A percentile compares a stretch with the other conserved stretches of the same genome.
Conservation (phyloP, 352 stramenopile genomes). For the Phytophthora citricola region DNA sequence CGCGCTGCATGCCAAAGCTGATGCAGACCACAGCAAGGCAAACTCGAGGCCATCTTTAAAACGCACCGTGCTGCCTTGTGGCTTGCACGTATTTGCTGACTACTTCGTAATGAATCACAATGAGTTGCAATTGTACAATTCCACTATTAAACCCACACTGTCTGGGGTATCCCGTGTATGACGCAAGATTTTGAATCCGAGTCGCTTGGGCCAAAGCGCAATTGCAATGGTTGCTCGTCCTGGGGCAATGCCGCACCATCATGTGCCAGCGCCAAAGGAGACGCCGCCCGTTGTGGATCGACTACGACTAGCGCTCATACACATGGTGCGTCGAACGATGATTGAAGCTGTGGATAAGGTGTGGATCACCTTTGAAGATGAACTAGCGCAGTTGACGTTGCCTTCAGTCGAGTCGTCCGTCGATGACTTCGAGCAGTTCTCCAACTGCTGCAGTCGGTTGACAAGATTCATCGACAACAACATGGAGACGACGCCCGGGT, state of each 20-base stretch:
- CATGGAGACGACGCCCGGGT: constrained; percentile 69
- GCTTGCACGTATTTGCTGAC: too few species aligned
- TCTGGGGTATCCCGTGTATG: too few species aligned
- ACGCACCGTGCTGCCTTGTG: too few species aligned
- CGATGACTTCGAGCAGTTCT: constrained; percentile 54
- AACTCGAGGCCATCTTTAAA: too few species aligned
- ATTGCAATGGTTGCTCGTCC: constrained; percentile 13
- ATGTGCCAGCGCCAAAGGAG: constrained; percentile 15
- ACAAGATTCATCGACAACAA: constrained; percentile 54
- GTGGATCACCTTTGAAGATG: constrained; percentile 45
- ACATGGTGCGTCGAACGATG: constrained; percentile 44
- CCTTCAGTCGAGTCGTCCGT: background rate
- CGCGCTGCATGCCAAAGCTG: too few species aligned
- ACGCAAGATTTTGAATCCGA: too few species aligned
- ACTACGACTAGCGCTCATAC: constrained; percentile 42
- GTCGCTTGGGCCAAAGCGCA: background rate
- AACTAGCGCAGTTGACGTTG: constrained; percentile 12
- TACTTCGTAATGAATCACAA: too few species aligned
- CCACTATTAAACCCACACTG: too few species aligned
- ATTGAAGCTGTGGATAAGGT: constrained; percentile 55
- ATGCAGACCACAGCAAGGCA: too few species aligned
- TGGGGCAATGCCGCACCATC: constrained; percentile 17
- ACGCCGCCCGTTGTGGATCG: constrained; percentile 8
- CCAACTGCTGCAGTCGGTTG: constrained; percentile 53
- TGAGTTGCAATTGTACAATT: too few species aligned